Evolutionary conservation across 441 rosid species (phyloP).

Genomic region (Eutrema salsugineum): DNA sequence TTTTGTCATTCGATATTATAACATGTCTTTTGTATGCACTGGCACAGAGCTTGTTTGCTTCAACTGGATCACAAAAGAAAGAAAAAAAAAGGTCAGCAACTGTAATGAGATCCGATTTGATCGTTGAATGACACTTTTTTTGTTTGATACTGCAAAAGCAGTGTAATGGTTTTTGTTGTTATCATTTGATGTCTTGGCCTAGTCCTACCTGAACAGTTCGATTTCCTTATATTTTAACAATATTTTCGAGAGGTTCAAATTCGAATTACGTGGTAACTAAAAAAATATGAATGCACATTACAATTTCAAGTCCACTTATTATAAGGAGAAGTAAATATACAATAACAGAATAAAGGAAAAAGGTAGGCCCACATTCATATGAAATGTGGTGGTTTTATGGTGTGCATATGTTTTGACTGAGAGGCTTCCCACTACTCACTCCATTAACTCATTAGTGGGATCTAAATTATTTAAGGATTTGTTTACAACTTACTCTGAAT

Average conservation of each 20-base stretch:
- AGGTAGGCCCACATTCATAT: conserved; percentile 11
- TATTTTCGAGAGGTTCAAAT: conserved; percentile 28
- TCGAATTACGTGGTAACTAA: conserved; percentile 30
- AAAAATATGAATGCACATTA: conserved; percentile 3
- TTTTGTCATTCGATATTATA: not conserved
- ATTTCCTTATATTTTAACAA: conserved; percentile 6
- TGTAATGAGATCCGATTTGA: conserved; percentile 19
- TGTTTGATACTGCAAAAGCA: conserved; percentile 4
- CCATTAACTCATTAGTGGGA: conserved; percentile 20
- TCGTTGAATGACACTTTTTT: conserved; percentile 15
- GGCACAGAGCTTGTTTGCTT: not conserved
- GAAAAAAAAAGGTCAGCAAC: conserved; percentile 8
- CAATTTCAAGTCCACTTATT: conserved; percentile 19
- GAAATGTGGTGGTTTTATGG: conserved; percentile 21
- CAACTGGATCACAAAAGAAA: not conserved
- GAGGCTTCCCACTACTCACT: conserved; percentile 28
- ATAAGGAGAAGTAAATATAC: not conserved
- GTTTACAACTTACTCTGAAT: not conserved
- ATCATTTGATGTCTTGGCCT: conserved; percentile 23
- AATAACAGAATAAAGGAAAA: not conserved
- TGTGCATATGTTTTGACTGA: conserved; percentile 28
- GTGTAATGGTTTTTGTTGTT: conserved; percentile 19
- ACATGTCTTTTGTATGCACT: not conserved
- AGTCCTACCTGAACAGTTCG: conserved; percentile 26
- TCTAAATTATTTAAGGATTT: not conserved